Conservation (phyloP, 2,329 filamentous ascomycete species). For the Penicillium sp. region DNA sequence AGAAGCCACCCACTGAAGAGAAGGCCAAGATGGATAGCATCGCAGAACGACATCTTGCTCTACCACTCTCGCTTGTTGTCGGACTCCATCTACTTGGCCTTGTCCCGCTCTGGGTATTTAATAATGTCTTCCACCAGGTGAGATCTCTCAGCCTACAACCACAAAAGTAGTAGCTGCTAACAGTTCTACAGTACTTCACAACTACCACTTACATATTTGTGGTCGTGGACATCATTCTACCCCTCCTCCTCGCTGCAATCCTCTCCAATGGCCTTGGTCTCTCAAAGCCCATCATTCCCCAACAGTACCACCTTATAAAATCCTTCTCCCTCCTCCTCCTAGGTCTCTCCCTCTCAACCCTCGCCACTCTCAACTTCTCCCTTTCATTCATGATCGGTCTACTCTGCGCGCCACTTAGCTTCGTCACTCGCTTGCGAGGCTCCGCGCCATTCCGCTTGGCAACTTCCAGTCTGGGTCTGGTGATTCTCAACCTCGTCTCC, state of each 20-base stretch:
- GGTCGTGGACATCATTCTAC: conserved; percentile 55
- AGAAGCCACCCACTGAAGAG: conserved; percentile 23
- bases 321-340: conserved; percentile 90
- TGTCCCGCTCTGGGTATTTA: conserved; percentile 83
- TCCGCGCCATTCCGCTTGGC: conserved; percentile 22
- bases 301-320: conserved; percentile 76
- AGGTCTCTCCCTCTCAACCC: conserved; percentile 85
- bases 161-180: conserved; percentile 6
- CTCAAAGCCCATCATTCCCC: conserved; percentile 53
- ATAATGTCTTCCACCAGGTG: conserved; percentile 66
- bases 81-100: conserved; percentile 72
- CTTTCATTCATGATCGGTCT: conserved; percentile 83
- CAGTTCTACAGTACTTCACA: conserved; percentile 53
- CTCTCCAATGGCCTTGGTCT: conserved; percentile 49
- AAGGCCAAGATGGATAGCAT: conserved; percentile 14
- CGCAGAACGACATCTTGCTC: conserved; percentile 41
- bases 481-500: conserved; percentile 59
- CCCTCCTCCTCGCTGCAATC: conserved; percentile 55
- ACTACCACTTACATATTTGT: conserved; percentile 60
- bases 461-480: conserved; percentile 41
- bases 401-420: conserved; percentile 74
- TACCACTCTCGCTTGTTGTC: conserved; percentile 67
- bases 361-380: conserved; percentile 94
- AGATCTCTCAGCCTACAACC: conserved; percentile 31
- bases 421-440: conserved; percentile 47